Evolutionary conservation across 2,329 filamentous ascomycete species (phyloP), one percentile per base, ranked within the genome.

Genomic region (Aspergillus pseudoviridinutans): DNA sequence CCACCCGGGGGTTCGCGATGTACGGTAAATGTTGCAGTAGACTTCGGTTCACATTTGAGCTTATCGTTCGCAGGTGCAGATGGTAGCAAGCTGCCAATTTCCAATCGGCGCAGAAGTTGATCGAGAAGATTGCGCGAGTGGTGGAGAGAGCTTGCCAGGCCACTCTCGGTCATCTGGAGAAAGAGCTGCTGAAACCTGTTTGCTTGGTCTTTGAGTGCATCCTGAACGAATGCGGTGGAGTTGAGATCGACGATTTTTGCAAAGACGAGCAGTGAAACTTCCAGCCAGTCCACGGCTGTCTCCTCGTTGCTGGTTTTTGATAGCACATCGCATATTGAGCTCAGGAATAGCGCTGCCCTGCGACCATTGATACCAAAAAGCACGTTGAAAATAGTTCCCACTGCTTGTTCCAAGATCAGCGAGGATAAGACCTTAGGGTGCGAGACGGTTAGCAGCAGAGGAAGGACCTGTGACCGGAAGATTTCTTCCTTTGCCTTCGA

Each of bases 331-430:
- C 62, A 61, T 49, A 66, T 64, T 46, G 62, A 74, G 4, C 52
- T 55, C 51, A 79, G 76, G 25, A 80, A 62, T 1, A 55, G 55
- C 12, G 72, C 65, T 17, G 68, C 74, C 59, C 74, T 71, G 8
- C 59, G 65, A 29, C 78, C 78, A 44, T 67, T 66, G n/a, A 67
- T 53, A 2, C 78, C 77, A 55, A 73, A 80, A 10, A 81, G 62
- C 60, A 74, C 73, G 32, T 73, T 79, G 65, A 75, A 79, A 25
- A 82, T 74, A 3, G 72, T 78, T 20, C 71, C 74, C 12, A 80
- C 66, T 2, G 72, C 65, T 14, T 70, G 66, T 57, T 80, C 76
- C 4, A 80, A 60, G 2, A 79, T 64, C 10, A 77, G 57, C 0
- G 78, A 80, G 5, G 69, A 69, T 25, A 78, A 61, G 1, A 81